Evolutionary conservation across 768 basidiomycete genomes (phyloP).

Genomic region (Calocybe gangraenosa): DNA sequence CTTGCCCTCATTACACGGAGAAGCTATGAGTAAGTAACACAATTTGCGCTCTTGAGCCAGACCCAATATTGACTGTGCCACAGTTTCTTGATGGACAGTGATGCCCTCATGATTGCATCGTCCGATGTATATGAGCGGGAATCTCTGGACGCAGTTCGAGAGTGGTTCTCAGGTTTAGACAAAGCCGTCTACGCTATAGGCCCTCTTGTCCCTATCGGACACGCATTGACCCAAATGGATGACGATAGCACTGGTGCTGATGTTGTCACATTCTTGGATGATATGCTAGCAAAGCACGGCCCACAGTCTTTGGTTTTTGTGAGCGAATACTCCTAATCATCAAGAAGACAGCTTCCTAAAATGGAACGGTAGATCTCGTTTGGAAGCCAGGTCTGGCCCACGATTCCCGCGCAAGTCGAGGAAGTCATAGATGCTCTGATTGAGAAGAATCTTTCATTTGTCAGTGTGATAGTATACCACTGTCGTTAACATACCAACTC

Average conservation of each 20-base stretch:
- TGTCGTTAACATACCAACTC: too few relatives aligned
- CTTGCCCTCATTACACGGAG: too few relatives aligned
- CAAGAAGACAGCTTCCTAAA: too few relatives aligned
- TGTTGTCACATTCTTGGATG: slow-evolving; percentile 14
- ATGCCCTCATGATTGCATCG: slow-evolving; percentile 15
- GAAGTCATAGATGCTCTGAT: slow-evolving; percentile 13
- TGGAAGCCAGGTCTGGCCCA: slow-evolving; percentile 16
- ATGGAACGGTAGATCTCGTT: slow-evolving; percentile 7
- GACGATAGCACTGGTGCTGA: neutral
- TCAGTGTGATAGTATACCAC: neutral
- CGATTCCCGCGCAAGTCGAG: slow-evolving; percentile 5
- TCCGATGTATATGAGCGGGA: slow-evolving; percentile 14
- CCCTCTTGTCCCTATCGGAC: slow-evolving; percentile 15
- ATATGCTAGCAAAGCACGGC: slow-evolving; percentile 7
- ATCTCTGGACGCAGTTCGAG: slow-evolving; percentile 10
- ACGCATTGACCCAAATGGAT: neutral
- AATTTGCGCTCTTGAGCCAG: neutral
- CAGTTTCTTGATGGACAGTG: slow-evolving; percentile 7
- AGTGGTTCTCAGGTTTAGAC: slow-evolving; percentile 10
- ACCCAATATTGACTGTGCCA: neutral
- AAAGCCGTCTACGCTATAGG: slow-evolving; percentile 16
- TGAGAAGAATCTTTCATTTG: slow-evolving; percentile 16
- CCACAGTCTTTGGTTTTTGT: slow-evolving; percentile 18
- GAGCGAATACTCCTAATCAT: slow-evolving; percentile 4
- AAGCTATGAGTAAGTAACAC: too few relatives aligned